Evolutionary conservation across 169 alveolate species (phyloP).

Genomic region (Sarcocystis neurona): DNA sequence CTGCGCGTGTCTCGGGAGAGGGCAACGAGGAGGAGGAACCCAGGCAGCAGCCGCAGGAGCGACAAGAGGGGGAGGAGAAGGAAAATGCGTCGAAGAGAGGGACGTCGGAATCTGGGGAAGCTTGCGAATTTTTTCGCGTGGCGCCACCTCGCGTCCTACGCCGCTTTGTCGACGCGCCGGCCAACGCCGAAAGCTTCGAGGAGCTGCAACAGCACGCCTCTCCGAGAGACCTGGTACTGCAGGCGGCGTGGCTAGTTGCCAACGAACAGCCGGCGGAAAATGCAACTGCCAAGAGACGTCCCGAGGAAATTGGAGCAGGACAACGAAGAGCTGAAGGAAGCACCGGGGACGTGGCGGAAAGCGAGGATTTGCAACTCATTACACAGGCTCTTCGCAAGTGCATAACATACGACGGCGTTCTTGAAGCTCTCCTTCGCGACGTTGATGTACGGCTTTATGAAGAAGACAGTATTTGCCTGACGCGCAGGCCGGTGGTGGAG

Average conservation of each 20-base stretch:
- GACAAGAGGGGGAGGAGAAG: too few relatives aligned
- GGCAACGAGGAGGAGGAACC: too few relatives aligned
- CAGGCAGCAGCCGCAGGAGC: too few relatives aligned
- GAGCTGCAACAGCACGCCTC: neutral
- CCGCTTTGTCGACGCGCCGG: neutral
- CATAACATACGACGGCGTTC: constrained; percentile 1
- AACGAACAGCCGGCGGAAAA: too few relatives aligned
- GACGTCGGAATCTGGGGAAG: too few relatives aligned
- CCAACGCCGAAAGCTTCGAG: neutral
- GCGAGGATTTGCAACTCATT: neutral
- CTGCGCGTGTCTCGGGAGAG: too few relatives aligned
- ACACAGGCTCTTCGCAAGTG: neutral
- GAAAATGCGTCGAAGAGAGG: too few relatives aligned
- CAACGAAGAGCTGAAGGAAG: constrained; percentile 10
- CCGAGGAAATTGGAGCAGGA: neutral
- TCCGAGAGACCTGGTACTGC: constrained; percentile 11
- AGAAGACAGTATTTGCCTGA: too few relatives aligned
- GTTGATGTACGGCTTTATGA: neutral
- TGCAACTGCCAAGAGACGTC: neutral
- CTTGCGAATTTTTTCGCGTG: too few relatives aligned
- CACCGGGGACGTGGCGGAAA: neutral
- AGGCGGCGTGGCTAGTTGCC: neutral
- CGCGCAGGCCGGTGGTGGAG: too few relatives aligned
- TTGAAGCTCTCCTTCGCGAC: neutral
- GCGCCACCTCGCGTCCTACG: neutral